A percentile compares a stretch with the other conserved stretches of the same genome.
These are phyloP conservation scores for Boletellus emodensis DNA, from an alignment of 768 basidiomycete genomes.

Conservation along the genomic window DNA sequence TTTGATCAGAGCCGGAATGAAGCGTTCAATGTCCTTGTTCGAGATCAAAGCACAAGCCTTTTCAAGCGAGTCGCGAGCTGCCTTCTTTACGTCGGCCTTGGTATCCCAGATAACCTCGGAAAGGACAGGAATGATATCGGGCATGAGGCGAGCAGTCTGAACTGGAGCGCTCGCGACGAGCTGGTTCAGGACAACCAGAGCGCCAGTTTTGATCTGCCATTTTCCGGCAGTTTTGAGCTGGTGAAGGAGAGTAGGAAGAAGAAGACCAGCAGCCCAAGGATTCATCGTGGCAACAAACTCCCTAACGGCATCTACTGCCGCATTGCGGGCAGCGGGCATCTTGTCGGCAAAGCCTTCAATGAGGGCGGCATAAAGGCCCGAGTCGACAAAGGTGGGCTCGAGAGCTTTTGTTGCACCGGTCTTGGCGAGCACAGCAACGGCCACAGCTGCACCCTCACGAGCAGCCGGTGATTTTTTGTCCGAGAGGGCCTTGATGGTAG, in stretches of 20 bases:
- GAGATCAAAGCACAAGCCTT: slow-evolving; percentile 92
- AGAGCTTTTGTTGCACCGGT: slow-evolving; percentile 75
- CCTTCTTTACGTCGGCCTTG: slow-evolving; percentile 98
- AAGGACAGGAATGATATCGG: slow-evolving; percentile 92
- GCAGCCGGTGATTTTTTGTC: slow-evolving; percentile 95
- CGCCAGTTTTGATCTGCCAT: slow-evolving; percentile 95
- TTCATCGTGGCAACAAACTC: slow-evolving; percentile 74
- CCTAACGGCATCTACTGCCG: slow-evolving; percentile 80
- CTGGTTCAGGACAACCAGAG: slow-evolving; percentile 78
- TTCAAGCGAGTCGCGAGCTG: slow-evolving; percentile 89
- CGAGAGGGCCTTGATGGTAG: slow-evolving; percentile 76
- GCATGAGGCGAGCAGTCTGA: slow-evolving; percentile 87
- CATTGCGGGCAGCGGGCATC: slow-evolving; percentile 80
- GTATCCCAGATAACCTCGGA: slow-evolving; percentile 98
- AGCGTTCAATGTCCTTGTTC: slow-evolving; percentile 98
- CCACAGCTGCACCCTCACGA: slow-evolving; percentile 82
- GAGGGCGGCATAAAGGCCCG: slow-evolving; percentile 81
- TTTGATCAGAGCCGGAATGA: slow-evolving; percentile 96
- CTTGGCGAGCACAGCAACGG: slow-evolving; percentile 61
- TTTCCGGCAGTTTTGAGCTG: slow-evolving; percentile 95
- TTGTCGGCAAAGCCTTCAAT: slow-evolving; percentile 95
- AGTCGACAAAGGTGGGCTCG: slow-evolving; percentile 84
- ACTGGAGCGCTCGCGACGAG: slow-evolving; percentile 77
- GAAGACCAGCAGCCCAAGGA: slow-evolving; percentile 79
- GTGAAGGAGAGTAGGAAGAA: slow-evolving; percentile 85